These are phyloP conservation scores for Platanus orientalis DNA, from an alignment of 164 flowering plant genomes.

Conservation along the genomic window DNA sequence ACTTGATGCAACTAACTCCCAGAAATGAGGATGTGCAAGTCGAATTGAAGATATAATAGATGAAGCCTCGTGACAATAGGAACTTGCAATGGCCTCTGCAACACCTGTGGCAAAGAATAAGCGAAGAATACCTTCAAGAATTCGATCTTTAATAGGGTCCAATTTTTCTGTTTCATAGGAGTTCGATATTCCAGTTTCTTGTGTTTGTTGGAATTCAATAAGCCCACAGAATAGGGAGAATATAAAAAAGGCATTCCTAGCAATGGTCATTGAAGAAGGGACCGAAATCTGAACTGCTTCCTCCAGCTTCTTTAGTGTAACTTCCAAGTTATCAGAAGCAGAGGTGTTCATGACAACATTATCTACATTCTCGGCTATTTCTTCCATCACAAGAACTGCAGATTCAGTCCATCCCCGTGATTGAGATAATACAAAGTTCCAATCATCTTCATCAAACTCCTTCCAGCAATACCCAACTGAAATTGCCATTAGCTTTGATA, in stretches of 20 bases:
- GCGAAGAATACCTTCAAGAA: slow-evolving; percentile 73
- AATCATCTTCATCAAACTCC: slow-evolving; percentile 79
- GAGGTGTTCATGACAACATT: slow-evolving; percentile 27
- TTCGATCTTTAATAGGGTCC: slow-evolving; percentile 46
- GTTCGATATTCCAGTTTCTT: slow-evolving; percentile 21
- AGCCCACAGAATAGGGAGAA: slow-evolving; percentile 46
- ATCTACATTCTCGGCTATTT: slow-evolving; percentile 70
- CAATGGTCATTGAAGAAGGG: slow-evolving; percentile 35
- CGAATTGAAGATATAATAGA: slow-evolving; percentile 57
- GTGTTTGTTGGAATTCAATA: slow-evolving; percentile 25
- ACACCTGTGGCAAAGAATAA: slow-evolving; percentile 75
- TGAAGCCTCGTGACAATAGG: slow-evolving; percentile 42
- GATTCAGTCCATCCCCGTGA: slow-evolving; percentile 68
- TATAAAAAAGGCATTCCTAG: slow-evolving; percentile 53
- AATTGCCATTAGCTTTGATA: slow-evolving; percentile 58
- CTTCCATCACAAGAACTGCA: slow-evolving; percentile 77
- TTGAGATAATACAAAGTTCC: slow-evolving; percentile 63
- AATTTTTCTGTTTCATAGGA: slow-evolving; percentile 41
- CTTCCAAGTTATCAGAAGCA: slow-evolving; percentile 31
- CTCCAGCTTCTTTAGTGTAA: slow-evolving; percentile 29
- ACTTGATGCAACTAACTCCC: slow-evolving; percentile 69
- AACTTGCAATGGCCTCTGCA: slow-evolving; percentile 67
- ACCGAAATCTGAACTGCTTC: slow-evolving; percentile 31
- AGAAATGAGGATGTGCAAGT: slow-evolving; percentile 45
- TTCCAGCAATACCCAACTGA: slow-evolving; percentile 78